Evolutionary conservation across 1,139 yeast genomes (phyloP), one percentile per base, ranked within the genome.

Genomic region (Blastobotrys buckinghamii): DNA sequence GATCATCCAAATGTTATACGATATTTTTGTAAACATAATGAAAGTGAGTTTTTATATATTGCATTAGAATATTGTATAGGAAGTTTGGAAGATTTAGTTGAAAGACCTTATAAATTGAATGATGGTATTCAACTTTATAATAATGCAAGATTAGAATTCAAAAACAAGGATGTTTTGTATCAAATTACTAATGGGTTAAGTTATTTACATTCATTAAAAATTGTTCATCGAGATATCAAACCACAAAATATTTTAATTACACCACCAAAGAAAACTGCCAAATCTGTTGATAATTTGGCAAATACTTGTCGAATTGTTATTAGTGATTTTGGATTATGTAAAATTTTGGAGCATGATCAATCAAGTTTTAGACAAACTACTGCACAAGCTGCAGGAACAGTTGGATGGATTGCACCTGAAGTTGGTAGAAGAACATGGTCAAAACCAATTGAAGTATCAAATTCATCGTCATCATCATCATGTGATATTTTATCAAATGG

Each of bases 371-470:
- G 92, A 55, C 95, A 97, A 0, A 90, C 96, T 0, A 82, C 92
- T 0, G 89, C 89, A 29, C 84, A 88, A 60, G 95, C 95, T 10
- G 96, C 97, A 0, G 99, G 99, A 1, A 92, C 98, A 0, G 79
- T 92, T 7, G 99, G 99, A 1, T 92, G 98, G 98, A 77, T 97
- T 58, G 97, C 98, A 0, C 98, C 98, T 0, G 99, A 92, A 62
- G 71, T 92, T 36, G 48, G 39, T 32, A 40, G 49, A 29, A 40
- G 27, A 34, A 42, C 32, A 1, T 43, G 47, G 40, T 22, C 42
- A 3, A 19, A 42, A 8, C 38, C 38, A 6, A n/a, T 26, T 32
- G 33, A 22, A 9, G 15, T n/a, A n/a, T n/a, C n/a, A 24, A 5
- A 22, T 6, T 20, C 35, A 27, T n/a, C 27, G 7, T 50, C 58